These are phyloP conservation scores for Candida sp. DNA, from an alignment of 1,139 yeast genomes.

Conservation along the genomic window DNA sequence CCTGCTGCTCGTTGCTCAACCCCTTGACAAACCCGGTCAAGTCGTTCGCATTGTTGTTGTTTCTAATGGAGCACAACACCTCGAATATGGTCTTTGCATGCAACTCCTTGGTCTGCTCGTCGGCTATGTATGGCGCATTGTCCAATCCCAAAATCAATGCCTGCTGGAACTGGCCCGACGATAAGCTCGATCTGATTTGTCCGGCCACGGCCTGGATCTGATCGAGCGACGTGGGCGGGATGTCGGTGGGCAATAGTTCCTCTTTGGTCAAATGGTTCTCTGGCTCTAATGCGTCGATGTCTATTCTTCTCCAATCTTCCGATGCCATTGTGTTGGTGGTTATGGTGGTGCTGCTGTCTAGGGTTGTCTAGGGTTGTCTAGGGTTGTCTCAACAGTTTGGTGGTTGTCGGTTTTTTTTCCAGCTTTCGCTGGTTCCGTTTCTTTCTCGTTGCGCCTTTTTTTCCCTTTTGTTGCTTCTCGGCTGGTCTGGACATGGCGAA, in stretches of 20 bases:
- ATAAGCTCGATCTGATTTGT: constrained; percentile 63
- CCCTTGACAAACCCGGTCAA: constrained; percentile 62
- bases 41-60: constrained; percentile 57
- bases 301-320: constrained; percentile 77
- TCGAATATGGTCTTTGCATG: constrained; percentile 67
- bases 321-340: constrained; percentile 11
- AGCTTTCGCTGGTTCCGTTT: background rate
- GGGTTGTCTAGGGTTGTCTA: constrained; percentile 1
- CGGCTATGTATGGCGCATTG: constrained; percentile 86
- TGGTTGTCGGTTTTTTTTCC: background rate
- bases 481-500: too few relatives aligned
- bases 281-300: constrained; percentile 89
- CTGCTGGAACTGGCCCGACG: constrained; percentile 72
- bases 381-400: background rate
- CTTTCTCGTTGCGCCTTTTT: constrained; percentile 3
- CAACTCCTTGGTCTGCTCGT: constrained; percentile 55
- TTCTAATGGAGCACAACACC: constrained; percentile 73
- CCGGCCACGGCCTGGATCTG: constrained; percentile 61
- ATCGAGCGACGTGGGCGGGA: constrained; percentile 40
- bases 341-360: background rate
- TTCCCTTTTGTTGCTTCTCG: background rate
- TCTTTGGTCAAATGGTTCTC: constrained; percentile 69
- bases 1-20: constrained; percentile 70
- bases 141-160: constrained; percentile 70
- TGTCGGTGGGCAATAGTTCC: constrained; percentile 67